phyloP scores from a whole-genome alignment of 768 basidiomycete genomes.

The Phanerochaete sordida region DNA sequence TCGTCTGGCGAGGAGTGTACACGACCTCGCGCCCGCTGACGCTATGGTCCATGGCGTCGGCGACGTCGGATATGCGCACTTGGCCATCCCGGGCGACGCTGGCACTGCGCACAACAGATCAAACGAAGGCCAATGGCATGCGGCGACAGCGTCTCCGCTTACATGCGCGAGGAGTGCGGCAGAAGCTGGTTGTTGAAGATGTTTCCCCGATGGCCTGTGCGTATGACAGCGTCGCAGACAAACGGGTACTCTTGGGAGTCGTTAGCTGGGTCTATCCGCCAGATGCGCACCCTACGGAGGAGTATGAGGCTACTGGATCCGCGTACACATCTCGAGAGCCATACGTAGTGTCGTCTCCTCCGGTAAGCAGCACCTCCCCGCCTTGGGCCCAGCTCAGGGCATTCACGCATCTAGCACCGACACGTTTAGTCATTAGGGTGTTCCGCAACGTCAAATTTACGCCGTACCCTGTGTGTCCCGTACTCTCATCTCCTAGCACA shows the following conservation, averaged over 20 bases:
- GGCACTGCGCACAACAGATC: slow-evolving; percentile 40
- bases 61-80: slow-evolving; percentile 74
- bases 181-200: slow-evolving; percentile 85
- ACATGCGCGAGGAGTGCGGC: slow-evolving; percentile 77
- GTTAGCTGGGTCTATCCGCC: slow-evolving; percentile 58
- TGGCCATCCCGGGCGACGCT: slow-evolving; percentile 75
- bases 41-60: slow-evolving; percentile 22
- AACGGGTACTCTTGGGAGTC: slow-evolving; percentile 55
- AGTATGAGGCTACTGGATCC: neutral
- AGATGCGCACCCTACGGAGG: slow-evolving; percentile 64
- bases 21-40: slow-evolving; percentile 33
- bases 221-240: slow-evolving; percentile 60
- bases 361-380: slow-evolving; percentile 63
- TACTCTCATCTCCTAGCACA: slow-evolving; percentile 55
- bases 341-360: slow-evolving; percentile 71
- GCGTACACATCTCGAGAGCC: slow-evolving; percentile 17
- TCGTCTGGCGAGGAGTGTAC: slow-evolving; percentile 44
- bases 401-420: slow-evolving; percentile 83
- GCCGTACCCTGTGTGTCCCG: slow-evolving; percentile 71
- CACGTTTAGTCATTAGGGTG: too few species aligned
- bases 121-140: too few species aligned
- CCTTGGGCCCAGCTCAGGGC: slow-evolving; percentile 70
- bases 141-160: slow-evolving; percentile 28
- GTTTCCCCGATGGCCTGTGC: slow-evolving; percentile 78
- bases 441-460: too few species aligned